Evolutionary conservation across 768 basidiomycete genomes (phyloP), one percentile per base, ranked within the genome.

Genomic region (Fomitopsis pulvina): DNA sequence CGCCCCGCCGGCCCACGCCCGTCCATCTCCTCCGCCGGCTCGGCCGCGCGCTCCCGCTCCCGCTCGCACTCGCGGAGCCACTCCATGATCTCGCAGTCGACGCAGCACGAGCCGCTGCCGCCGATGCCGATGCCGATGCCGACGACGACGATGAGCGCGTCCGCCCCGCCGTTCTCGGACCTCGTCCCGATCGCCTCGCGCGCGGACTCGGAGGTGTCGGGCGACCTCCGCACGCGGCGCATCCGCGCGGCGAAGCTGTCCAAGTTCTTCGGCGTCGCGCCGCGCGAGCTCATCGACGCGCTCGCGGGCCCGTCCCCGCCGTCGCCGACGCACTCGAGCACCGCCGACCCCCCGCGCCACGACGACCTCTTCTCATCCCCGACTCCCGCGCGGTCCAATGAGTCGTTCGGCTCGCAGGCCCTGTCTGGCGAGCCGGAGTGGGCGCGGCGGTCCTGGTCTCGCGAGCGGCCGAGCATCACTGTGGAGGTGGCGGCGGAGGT

Each of bases 181-280:
- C 47, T 51, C 48, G 47, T 52, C 45, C 34, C n/a, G 52, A 41
- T 2, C 51, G 7, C 54, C n/a, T 18, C 51, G 2, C 30, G 32
- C 41, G 18, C 38, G 34, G 50, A 27, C 32, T 41, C 45, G 26
- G 16, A n/a, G n/a, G n/a, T n/a, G n/a, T 52, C 37, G 34, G 41
- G 43, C 14, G 41, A 55, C 29, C 65, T 68, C 56, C 60, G 56
- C 24, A 58, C 57, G 51, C 69, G 73, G 32, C 65, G 73, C n/a
- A 61, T 71, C 7, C 73, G 77, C 26, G 72, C 72, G n/a, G 73
- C 71, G 50, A 82, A 81, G 60, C 63, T 82, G 37, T 68, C 76
- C 22, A 73, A 72, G 39, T 80, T 82, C 63, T 81, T 81, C 60
- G 79, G 79, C 12, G 78, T 80, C 27, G 68, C 64, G 24, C 73